Evolutionary conservation across 176 grass and related monocot genomes (phyloP).

Genomic region (Saccharum spontaneum): DNA sequence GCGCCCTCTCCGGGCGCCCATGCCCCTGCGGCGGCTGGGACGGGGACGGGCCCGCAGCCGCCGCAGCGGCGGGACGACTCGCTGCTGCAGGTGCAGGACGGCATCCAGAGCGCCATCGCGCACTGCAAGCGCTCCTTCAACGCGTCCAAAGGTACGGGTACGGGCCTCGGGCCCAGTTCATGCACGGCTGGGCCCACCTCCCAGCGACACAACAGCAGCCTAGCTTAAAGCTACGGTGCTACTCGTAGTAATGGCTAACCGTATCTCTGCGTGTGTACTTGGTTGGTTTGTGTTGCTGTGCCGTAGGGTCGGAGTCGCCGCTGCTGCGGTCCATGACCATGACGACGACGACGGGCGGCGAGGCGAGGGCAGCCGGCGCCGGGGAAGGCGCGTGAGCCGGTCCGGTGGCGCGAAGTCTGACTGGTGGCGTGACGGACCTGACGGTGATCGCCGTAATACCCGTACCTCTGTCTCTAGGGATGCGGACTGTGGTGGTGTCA

Average conservation of each 20-base stretch:
- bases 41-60: slow-evolving; percentile 44
- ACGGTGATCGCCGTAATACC: slow-evolving; percentile 7
- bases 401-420: background rate
- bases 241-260: background rate
- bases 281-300: background rate
- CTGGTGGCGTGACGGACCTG: background rate
- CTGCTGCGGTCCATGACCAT: slow-evolving; percentile 55
- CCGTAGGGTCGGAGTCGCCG: slow-evolving; percentile 61
- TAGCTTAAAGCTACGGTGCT: background rate
- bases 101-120: slow-evolving; percentile 95
- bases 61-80: slow-evolving; percentile 76
- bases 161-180: too few relatives aligned
- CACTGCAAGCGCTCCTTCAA: slow-evolving; percentile 97
- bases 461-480: background rate
- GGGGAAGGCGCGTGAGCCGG: slow-evolving; percentile 37
- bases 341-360: slow-evolving; percentile 43
- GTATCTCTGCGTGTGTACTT: slow-evolving; percentile 2
- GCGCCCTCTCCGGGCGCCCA: background rate
- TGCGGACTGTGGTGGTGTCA: background rate
- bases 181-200: background rate
- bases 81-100: slow-evolving; percentile 80
- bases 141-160: slow-evolving; percentile 51
- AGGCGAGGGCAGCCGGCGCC: slow-evolving; percentile 18
- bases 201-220: background rate
- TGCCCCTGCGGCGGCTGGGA: slow-evolving; percentile 10